These are phyloP conservation scores for Ceratocystis cubensis DNA, from an alignment of 2,329 filamentous ascomycete species.

Conservation along the genomic window DNA sequence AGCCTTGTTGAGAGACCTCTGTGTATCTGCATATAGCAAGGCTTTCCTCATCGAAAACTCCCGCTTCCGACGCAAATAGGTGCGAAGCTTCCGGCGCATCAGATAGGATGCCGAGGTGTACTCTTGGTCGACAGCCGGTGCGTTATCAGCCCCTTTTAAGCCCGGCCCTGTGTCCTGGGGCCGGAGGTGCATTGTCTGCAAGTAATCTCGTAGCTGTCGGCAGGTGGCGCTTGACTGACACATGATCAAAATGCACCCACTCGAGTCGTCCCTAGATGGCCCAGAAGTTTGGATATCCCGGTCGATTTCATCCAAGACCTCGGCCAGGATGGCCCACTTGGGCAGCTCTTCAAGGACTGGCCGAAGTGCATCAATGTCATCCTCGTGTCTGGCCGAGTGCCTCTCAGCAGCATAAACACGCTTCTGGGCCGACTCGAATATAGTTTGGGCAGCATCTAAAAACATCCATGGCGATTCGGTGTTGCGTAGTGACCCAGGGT, in stretches of 20 bases:
- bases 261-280: conserved; percentile 63
- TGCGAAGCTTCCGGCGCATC: conserved; percentile 76
- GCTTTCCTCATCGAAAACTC: conserved; percentile 78
- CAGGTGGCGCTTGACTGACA: conserved; percentile 79
- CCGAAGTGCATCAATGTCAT: conserved; percentile 48
- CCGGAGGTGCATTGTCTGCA: conserved; percentile 77
- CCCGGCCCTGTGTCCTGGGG: conserved; percentile 36
- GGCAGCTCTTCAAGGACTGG: conserved; percentile 88
- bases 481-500: conserved; percentile 73
- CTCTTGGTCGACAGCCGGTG: conserved; percentile 32
- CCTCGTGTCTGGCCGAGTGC: conserved; percentile 20
- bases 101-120: conserved; percentile 66
- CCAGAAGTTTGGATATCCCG: conserved; percentile 78
- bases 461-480: conserved; percentile 94
- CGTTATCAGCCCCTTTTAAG: conserved; percentile 25
- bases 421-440: conserved; percentile 80
- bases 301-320: conserved; percentile 87
- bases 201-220: conserved; percentile 76
- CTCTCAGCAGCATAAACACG: conserved; percentile 63
- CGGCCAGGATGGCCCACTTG: conserved; percentile 83
- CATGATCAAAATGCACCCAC: conserved; percentile 91
- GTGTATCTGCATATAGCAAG: conserved; percentile 65
- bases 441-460: conserved; percentile 82
- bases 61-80: conserved; percentile 81
- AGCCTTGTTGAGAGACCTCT: conserved; percentile 58